Evolutionary conservation across 768 basidiomycete genomes (phyloP).

Genomic region (Collybia nuda): DNA sequence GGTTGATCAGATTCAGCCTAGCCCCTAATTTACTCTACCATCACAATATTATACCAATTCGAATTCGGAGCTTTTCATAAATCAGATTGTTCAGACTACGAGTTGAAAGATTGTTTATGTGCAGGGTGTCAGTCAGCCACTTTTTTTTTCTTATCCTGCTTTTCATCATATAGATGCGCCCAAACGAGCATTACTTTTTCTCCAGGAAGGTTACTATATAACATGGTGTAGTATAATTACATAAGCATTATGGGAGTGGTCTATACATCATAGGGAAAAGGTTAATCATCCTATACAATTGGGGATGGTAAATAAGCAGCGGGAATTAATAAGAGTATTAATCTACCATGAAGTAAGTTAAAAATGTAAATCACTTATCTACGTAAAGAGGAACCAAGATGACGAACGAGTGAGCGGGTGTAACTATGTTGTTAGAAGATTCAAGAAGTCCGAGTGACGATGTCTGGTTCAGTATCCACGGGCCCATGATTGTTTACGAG

Average conservation of each 20-base stretch:
- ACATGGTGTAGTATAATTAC: too few relatives aligned
- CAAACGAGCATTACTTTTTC: too few relatives aligned
- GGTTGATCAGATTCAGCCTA: too few relatives aligned
- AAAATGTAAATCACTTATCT: constrained; percentile 30
- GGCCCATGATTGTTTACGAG: constrained; percentile 44
- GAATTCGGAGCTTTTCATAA: too few relatives aligned
- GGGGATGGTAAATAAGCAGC: constrained; percentile 26
- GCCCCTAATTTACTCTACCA: too few relatives aligned
- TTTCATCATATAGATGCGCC: too few relatives aligned
- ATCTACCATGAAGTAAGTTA: constrained; percentile 27
- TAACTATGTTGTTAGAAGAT: constrained; percentile 32
- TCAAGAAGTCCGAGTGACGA: background rate
- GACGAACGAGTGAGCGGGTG: constrained; percentile 39
- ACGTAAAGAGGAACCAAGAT: constrained; percentile 39
- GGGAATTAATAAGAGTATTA: constrained; percentile 38
- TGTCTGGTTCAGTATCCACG: constrained; percentile 44
- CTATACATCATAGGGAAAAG: constrained; percentile 17
- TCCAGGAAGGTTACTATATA: constrained; percentile 19
- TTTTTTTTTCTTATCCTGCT: too few relatives aligned
- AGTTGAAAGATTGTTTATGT: too few relatives aligned
- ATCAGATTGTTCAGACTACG: too few relatives aligned
- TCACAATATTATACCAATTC: too few relatives aligned
- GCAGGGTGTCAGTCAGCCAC: too few relatives aligned
- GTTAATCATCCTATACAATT: constrained; percentile 25
- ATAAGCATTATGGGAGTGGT: too few relatives aligned